Base-by-base conservation (phyloP, 2,329 filamentous ascomycete genomes). In the Cladosporium halotolerans region DNA sequence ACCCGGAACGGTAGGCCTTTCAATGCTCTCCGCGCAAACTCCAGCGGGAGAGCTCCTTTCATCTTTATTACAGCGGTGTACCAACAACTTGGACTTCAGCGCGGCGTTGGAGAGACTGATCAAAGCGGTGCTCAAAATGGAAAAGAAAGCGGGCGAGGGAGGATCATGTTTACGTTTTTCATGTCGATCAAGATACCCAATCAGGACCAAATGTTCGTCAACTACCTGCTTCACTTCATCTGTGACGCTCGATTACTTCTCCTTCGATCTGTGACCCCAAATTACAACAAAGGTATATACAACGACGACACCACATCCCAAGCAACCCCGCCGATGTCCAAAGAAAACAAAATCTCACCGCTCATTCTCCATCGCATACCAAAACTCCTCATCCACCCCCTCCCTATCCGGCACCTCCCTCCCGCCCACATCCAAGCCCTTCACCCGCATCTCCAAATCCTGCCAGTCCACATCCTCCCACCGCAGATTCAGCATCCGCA, bases 321-420 rank as follows among this genome's bases (percentile, higher is more conserved):
- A 3, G 1, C 23, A 28, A 7, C 2, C 4, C 38, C 38, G 14
- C 38, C 9, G 7, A 41, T 11, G 10, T 41, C 38, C 14, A 5
- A 14, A 14, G 7, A 41, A 41, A 18, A 41, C 11, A 8, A 31
- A 8, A 31, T 18, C 42, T 42, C 14, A 53, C 41, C 31, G 32
- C 43, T 53, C 36, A 18, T 47, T 55, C 40, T 66, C 70, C 65
- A 76, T 72, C 40, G 92, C 88, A 73, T 95, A 97, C 72, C 86
- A 96, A 70, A 95, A 99, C 68, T 96, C 86, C 60, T 95, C 89
- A 68, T 96, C 89, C 60, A 97, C 70, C 0, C 88, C 91, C 62
- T 93, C 87, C 50, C 93, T 77, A 64, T 83, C 87, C 3, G 93
- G 92, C 58, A 96, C 82, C 54, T 82, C 77, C 11, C 89, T 88